A percentile compares a stretch with the other conserved stretches of the same genome.
Conservation (phyloP, 1,284 basidiomycete species). For the Trametes polyzona region DNA sequence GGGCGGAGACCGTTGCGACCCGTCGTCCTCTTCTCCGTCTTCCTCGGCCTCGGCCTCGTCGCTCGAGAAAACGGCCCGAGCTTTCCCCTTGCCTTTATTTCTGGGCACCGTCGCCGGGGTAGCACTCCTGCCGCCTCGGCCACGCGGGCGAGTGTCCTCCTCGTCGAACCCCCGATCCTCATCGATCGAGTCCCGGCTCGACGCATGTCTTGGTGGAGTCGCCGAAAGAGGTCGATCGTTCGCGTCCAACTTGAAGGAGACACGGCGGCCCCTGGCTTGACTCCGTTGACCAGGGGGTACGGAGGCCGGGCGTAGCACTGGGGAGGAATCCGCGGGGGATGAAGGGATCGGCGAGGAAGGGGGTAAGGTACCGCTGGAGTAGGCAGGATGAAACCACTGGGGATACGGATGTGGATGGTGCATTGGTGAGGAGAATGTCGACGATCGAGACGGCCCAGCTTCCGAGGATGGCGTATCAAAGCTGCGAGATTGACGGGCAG, state of each 20-base stretch:
- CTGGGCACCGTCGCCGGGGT: not conserved
- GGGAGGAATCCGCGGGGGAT: constrained; percentile 32
- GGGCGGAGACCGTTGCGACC: constrained; percentile 4
- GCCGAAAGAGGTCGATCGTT: constrained; percentile 25
- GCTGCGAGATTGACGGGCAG: constrained; percentile 2
- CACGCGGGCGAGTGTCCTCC: not conserved
- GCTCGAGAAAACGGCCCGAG: constrained; percentile 12
- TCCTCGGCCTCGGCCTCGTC: constrained; percentile 17
- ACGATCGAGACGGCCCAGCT: constrained; percentile 26
- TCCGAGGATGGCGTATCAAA: constrained; percentile 22
- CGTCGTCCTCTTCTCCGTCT: constrained; percentile 4
- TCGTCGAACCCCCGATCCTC: constrained; percentile 8
- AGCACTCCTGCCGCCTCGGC: not conserved
- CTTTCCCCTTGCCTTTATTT: constrained; percentile 24
- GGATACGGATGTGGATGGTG: constrained; percentile 44
- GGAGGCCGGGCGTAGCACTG: constrained; percentile 18
- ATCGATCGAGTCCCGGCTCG: not conserved
- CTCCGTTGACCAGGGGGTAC: constrained; percentile 29
- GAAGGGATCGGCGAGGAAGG: constrained; percentile 47
- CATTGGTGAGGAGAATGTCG: constrained; percentile 42
- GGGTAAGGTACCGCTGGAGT: constrained; percentile 49
- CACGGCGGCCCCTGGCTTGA: constrained; percentile 33
- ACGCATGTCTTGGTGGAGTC: constrained; percentile 6
- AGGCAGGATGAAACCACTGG: constrained; percentile 44
- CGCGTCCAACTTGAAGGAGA: constrained; percentile 38